Percentiles rank a stretch among this genome's conserved stretches.
Evolutionary conservation across 208 protist genomes (phyloP).

Genomic region (Trypanosoma congolense): DNA sequence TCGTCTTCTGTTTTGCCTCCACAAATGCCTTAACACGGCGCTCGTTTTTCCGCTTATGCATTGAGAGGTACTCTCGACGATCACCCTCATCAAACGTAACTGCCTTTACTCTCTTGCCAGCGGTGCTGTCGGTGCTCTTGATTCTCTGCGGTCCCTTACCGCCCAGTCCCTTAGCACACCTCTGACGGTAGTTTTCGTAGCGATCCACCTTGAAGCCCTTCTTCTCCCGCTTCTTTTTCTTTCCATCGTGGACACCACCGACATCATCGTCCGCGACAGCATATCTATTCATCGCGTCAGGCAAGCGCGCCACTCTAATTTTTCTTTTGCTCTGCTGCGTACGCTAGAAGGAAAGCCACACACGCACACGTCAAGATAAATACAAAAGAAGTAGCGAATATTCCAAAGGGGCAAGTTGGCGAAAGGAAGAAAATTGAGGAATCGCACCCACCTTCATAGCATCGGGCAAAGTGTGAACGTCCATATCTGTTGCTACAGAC

Average conservation of each 20-base stretch:
- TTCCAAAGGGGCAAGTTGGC: too few relatives aligned
- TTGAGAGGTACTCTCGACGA: slow-evolving; percentile 60
- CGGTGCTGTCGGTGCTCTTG: slow-evolving; percentile 5
- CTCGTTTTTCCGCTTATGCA: slow-evolving; percentile 87
- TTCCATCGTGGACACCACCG: slow-evolving; percentile 8
- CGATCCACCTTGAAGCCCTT: slow-evolving; percentile 87
- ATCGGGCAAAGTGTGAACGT: too few relatives aligned
- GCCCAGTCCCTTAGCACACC: slow-evolving; percentile 29
- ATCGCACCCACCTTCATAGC: too few relatives aligned
- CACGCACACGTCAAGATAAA: too few relatives aligned
- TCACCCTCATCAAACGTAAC: slow-evolving; percentile 63
- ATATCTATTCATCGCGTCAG: neutral
- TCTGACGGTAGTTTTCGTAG: slow-evolving; percentile 65
- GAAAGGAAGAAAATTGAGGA: too few relatives aligned
- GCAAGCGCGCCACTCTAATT: too few relatives aligned
- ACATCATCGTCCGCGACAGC: neutral
- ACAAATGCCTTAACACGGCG: slow-evolving; percentile 83
- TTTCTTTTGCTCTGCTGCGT: too few relatives aligned
- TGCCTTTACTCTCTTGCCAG: slow-evolving; percentile 33
- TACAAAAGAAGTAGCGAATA: too few relatives aligned
- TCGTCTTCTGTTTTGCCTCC: slow-evolving; percentile 66
- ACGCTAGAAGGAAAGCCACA: too few relatives aligned
- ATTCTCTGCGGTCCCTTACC: slow-evolving; percentile 42
- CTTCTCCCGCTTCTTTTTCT: slow-evolving; percentile 67
- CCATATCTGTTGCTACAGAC: too few relatives aligned